These are phyloP conservation scores for Penicillium oxalicum DNA, from an alignment of 2,329 filamentous ascomycete genomes.

Conservation along the genomic window DNA sequence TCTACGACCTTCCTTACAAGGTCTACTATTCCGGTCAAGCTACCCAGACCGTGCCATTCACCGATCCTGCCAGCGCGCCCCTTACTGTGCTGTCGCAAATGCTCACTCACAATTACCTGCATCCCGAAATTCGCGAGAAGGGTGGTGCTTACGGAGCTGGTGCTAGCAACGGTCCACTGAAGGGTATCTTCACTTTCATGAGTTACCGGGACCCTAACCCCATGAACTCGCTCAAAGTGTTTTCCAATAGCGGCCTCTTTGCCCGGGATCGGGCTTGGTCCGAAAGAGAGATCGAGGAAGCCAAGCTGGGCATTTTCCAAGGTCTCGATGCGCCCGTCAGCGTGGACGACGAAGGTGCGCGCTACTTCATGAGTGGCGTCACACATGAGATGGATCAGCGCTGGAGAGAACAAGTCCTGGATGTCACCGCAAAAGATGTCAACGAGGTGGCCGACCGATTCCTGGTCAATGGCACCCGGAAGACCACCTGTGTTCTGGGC, in stretches of 20 bases:
- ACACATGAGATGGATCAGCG: conserved; percentile 84
- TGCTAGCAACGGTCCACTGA: conserved; percentile 71
- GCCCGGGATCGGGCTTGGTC: conserved; percentile 76
- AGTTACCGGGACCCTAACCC: conserved; percentile 96
- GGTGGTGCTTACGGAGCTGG: conserved; percentile 93
- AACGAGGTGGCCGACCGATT: conserved; percentile 75
- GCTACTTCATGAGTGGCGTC: conserved; percentile 75
- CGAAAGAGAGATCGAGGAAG: conserved; percentile 83
- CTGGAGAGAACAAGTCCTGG: conserved; percentile 75
- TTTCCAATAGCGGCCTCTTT: conserved; percentile 75
- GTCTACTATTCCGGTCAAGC: conserved; percentile 89
- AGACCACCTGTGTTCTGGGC: conserved; percentile 69
- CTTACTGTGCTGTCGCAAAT: conserved; percentile 86
- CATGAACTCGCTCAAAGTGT: conserved; percentile 76
- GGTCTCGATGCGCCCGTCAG: conserved; percentile 79
- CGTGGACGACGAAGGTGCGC: conserved; percentile 83
- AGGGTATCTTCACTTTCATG: conserved; percentile 89
- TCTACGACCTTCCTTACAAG: conserved; percentile 93
- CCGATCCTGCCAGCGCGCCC: conserved; percentile 65
- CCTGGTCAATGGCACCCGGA: conserved; percentile 60
- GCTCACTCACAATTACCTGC: conserved; percentile 90
- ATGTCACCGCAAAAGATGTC: conserved; percentile 76
- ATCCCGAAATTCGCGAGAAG: conserved; percentile 96
- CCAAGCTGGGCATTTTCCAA: conserved; percentile 93
- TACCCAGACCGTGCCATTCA: conserved; percentile 78